Conservation (phyloP, 1,284 basidiomycete species). For the Tremellales sp. region DNA sequence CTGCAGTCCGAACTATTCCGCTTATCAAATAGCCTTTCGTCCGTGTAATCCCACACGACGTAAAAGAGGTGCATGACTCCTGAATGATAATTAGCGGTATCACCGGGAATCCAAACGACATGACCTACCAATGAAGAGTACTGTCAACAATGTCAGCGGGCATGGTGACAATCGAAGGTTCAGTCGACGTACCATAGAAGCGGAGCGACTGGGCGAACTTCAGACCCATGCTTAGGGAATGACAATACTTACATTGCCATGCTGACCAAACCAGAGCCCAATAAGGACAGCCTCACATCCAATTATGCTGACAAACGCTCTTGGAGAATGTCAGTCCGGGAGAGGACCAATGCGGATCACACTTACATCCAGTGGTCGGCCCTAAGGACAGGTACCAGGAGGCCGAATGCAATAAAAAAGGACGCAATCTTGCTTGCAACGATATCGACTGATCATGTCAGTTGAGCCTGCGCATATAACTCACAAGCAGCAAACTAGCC, state of each 20-base stretch:
- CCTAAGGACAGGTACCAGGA: conserved; percentile 42
- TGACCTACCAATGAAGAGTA: conserved; percentile 15
- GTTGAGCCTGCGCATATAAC: not conserved
- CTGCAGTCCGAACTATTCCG: conserved; percentile 45
- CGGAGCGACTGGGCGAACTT: conserved; percentile 33
- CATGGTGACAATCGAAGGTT: not conserved
- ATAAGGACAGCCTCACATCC: conserved; percentile 43
- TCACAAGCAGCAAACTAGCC: conserved; percentile 13
- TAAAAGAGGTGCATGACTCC: conserved; percentile 48
- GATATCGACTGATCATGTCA: conserved; percentile 32
- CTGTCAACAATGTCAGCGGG: not conserved
- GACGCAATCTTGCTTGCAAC: conserved; percentile 46
- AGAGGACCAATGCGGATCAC: no score
- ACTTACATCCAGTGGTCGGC: conserved; percentile 46
- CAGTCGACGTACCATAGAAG: conserved; percentile 35
- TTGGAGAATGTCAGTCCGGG: conserved; percentile 4
- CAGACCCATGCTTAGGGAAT: not conserved
- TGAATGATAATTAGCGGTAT: conserved; percentile 23
- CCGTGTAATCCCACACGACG: conserved; percentile 48
- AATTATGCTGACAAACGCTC: conserved; percentile 44
- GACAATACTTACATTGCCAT: conserved; percentile 40
- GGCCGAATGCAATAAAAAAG: conserved; percentile 44
- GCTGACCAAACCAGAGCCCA: conserved; percentile 48
- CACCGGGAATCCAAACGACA: not conserved
- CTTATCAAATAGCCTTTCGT: conserved; percentile 47